Percentiles rank a stretch among this genome's conserved stretches.
Evolutionary conservation across 2,329 filamentous ascomycete species (phyloP).

Genomic region (Exophiala mesophila): DNA sequence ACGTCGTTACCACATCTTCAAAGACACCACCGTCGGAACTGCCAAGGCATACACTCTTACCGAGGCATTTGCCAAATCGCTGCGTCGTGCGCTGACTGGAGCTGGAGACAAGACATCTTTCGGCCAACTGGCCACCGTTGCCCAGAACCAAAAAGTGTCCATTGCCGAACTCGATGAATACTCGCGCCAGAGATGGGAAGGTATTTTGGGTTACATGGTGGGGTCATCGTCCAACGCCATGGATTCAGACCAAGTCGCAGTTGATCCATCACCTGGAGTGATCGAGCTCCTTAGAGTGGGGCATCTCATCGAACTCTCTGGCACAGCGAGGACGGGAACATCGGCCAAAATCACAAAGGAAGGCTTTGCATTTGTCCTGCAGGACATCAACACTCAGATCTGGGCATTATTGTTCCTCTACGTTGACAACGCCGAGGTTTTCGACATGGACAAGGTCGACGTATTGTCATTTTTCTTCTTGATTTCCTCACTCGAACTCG

Average conservation of each 20-base stretch:
- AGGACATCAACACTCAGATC: conserved; percentile 93
- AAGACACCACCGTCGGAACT: conserved; percentile 56
- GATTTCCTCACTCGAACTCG: conserved; percentile 86
- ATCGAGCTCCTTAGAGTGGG: conserved; percentile 78
- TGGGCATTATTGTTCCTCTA: conserved; percentile 94
- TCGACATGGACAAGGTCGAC: conserved; percentile 81
- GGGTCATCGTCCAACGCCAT: conserved; percentile 35
- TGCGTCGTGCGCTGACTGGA: conserved; percentile 82
- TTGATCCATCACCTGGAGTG: conserved; percentile 65
- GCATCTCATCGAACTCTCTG: conserved; percentile 63
- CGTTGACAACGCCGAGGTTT: conserved; percentile 72
- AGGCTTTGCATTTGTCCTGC: conserved; percentile 89
- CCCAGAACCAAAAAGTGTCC: conserved; percentile 60
- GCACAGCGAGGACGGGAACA: conserved; percentile 34
- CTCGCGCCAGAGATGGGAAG: conserved; percentile 87
- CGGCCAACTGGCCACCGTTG: conserved; percentile 70
- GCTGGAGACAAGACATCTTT: conserved; percentile 83
- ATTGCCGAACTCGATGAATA: conserved; percentile 74
- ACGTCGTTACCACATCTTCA: conserved; percentile 79
- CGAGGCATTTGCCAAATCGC: conserved; percentile 73
- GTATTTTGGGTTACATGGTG: conserved; percentile 92
- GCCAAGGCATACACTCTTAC: conserved; percentile 71
- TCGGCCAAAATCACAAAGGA: conserved; percentile 77
- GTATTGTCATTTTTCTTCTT: conserved; percentile 96
- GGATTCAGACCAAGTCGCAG: conserved; percentile 12